Evolutionary conservation across 495 filamentous ascomycete genomes (phyloP), one percentile per base, ranked within the genome.

Genomic region (Schizothecium vesticola): DNA sequence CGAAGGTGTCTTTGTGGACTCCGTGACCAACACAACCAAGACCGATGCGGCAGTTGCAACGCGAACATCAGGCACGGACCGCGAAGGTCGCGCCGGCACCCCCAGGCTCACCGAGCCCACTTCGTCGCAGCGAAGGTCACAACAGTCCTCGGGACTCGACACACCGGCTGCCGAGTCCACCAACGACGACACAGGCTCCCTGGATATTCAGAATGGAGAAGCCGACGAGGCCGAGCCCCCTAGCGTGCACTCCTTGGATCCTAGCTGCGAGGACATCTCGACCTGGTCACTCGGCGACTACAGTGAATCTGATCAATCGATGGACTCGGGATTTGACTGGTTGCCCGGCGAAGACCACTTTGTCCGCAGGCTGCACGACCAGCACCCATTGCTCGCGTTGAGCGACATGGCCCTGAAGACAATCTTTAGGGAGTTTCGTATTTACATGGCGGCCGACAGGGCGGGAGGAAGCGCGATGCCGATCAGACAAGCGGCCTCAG

Each of bases 321-420:
- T 56, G 7, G 61, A 67, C n/a, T 67, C 69, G 22, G 64, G 60
- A 5, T 70, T 70, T 31, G 61, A 60, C 5, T 70, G 64, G 56
- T 64, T 70, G 19, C 29, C 61, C 11, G 28, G 36, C 3, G 60
- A 36, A 10, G 33, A 29, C 19, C 36, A 51, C 16, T 33, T 33
- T 31, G 9, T 23, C 10, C 24, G 21, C 43, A 33, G 28, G n/a
- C 60, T 70, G 2, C 69, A 51, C n/a, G 28, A 10, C 11, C 51
- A 36, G 6, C 63, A 65, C 21, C 51, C 63, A 21, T n/a, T 65
- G 16, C 51, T 58, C 16, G 25, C 22, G 3, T 22, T 59, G 13
- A 59, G 25, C 23, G 51, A 58, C n/a, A 19, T 16, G 16, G 63
- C 63, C 9, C 25, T 65, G 25, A 10, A 36, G 3, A 21, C 11